Evolutionary conservation across 331 rosid species (phyloP), one percentile per base, ranked within the genome.

Genomic region (Acacia pycnantha): DNA sequence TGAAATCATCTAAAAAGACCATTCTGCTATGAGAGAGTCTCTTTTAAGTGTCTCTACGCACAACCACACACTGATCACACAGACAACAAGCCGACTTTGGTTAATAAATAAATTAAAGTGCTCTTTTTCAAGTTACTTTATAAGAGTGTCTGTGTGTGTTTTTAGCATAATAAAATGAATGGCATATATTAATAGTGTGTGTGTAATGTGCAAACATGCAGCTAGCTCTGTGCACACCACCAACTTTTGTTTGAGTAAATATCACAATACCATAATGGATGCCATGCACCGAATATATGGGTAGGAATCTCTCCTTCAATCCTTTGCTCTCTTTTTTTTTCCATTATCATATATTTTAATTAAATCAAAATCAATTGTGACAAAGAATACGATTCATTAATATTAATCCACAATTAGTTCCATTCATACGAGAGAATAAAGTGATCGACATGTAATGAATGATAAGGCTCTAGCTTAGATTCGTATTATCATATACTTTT

Each of bases 211-310:
- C 4, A 4, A 40, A 7, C 43, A 40, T 5, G 43, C 8, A 40
- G 43, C 40, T 29, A 1, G 31, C 5, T 40, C 43, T 40, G 8
- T 40, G 43, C 10, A 6, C 43, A 40, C 43, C 43, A 40, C 43
- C 43, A 33, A 33, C 37, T 33, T 33, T 33, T 33, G 37, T 33
- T 75, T 40, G 31, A 40, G 73, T 75, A 76, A 48, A 72, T 79
- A 54, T 33, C 5, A 40, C 62, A 51, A 62, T 77, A 43, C 64
- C 66, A 64, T 79, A 51, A 70, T 61, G 79, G 74, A 79, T 67
- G 82, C 12, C 61, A 10, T 70, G 86, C 16, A n/a, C 6, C 14
- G 27, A 54, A n/a, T 58, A 58, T 22, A 56, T 21, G 5, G 65
- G 31, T 3, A 4, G 27, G 27, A 56, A 56, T 56, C 29, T 56